These are phyloP conservation scores for Zopfochytrium polystomum DNA, from an alignment of 371 early-diverging fungal genomes.

Conservation along the genomic window DNA sequence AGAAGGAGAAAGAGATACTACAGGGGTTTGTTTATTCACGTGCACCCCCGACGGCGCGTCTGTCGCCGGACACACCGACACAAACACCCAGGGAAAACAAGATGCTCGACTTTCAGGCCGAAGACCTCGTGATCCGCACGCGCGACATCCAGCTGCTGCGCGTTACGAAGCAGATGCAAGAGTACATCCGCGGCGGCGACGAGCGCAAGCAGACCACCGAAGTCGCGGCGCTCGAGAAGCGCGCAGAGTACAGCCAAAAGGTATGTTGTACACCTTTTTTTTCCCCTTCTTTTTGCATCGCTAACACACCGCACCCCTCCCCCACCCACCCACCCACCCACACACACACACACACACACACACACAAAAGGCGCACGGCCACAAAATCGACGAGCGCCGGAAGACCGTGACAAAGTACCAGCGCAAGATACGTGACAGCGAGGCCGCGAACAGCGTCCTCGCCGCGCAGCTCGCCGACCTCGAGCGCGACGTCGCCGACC, in stretches of 20 bases:
- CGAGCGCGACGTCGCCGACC: constrained; percentile 34
- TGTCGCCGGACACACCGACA: not conserved
- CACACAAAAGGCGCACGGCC: constrained; percentile 35
- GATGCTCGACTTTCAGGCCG: constrained; percentile 58
- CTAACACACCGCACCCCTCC: not conserved
- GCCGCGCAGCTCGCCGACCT: constrained; percentile 30
- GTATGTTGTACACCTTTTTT: constrained; percentile 11
- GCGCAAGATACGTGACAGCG: constrained; percentile 34
- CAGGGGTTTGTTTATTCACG: not conserved
- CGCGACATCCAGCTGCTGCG: constrained; percentile 57
- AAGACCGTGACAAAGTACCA: constrained; percentile 30
- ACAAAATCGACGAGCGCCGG: constrained; percentile 42
- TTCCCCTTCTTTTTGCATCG: not conserved
- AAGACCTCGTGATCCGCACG: constrained; percentile 48
- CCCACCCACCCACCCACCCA: not conserved
- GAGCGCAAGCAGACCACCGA: constrained; percentile 49
- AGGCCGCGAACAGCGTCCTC: constrained; percentile 35
- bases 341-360: not conserved
- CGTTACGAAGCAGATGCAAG: constrained; percentile 61
- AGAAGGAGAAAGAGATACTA: too few relatives aligned
- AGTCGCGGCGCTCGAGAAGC: constrained; percentile 46
- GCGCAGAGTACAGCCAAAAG: constrained; percentile 46
- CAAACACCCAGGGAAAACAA: constrained; percentile 48
- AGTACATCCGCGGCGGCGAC: constrained; percentile 52
- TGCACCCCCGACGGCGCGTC: not conserved